Percentiles rank a stretch among this genome's conserved stretches.
These are phyloP conservation scores for Helicosporidium sp. DNA, from an alignment of 139 green algal species.

Conservation along the genomic window DNA sequence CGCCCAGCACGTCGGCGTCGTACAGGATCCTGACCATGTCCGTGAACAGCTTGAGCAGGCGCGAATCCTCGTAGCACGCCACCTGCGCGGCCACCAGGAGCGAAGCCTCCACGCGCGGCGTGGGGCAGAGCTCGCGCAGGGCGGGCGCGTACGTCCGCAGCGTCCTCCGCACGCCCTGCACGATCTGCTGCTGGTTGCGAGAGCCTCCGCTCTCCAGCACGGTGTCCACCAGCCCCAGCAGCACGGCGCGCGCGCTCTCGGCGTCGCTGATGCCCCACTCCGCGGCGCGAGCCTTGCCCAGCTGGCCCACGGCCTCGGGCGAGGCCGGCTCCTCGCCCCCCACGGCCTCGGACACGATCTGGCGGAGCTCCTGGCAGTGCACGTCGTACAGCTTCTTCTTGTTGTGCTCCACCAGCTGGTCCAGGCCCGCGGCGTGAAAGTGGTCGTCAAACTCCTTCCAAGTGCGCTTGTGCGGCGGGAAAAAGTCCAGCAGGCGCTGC, in stretches of 20 bases:
- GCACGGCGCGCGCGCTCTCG: slow-evolving; percentile 28
- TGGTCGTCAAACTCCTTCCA: slow-evolving; percentile 49
- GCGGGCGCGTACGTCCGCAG: slow-evolving; percentile 62
- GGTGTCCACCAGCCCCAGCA: slow-evolving; percentile 41
- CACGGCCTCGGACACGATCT: slow-evolving; percentile 41
- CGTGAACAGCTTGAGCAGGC: slow-evolving; percentile 78
- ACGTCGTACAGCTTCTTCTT: slow-evolving; percentile 53
- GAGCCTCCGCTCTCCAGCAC: slow-evolving; percentile 50
- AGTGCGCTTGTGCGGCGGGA: slow-evolving; percentile 64
- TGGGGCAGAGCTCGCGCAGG: slow-evolving; percentile 36
- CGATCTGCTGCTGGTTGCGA: slow-evolving; percentile 80
- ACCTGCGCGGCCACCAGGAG: slow-evolving; percentile 30
- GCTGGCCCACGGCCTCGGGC: slow-evolving; percentile 26
- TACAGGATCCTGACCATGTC: slow-evolving; percentile 78
- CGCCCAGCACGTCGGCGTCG: slow-evolving; percentile 50
- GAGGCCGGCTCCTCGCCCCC: slow-evolving; percentile 17
- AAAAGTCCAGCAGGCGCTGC: slow-evolving; percentile 69
- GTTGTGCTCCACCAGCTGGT: slow-evolving; percentile 65
- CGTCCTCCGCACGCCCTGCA: slow-evolving; percentile 31
- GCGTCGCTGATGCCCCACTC: slow-evolving; percentile 41
- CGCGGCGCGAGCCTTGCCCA: slow-evolving; percentile 46
- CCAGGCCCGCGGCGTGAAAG: slow-evolving; percentile 50
- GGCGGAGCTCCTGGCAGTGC: slow-evolving; percentile 51
- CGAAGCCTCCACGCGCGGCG: slow-evolving; percentile 56
- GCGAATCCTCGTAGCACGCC: slow-evolving; percentile 85